A percentile compares a stretch with the other conserved stretches of the same genome.
These are phyloP conservation scores for Peronospora farinosa DNA, from an alignment of 352 stramenopile genomes.

Conservation along the genomic window DNA sequence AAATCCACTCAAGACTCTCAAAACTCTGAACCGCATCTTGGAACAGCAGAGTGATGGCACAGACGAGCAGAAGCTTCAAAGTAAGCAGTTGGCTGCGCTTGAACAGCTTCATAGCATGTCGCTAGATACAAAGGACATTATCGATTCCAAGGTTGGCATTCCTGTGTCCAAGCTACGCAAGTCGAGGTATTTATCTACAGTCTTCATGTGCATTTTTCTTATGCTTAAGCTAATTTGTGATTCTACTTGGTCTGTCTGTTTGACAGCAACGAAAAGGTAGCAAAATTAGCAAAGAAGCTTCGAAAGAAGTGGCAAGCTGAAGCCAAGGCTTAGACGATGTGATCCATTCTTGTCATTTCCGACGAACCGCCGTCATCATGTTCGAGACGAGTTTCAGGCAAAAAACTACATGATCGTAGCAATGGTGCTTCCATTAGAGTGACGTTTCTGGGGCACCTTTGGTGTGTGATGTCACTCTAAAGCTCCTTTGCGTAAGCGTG, in stretches of 20 bases:
- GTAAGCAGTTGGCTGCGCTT: constrained; percentile 37
- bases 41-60: constrained; percentile 36
- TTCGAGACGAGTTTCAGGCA: constrained; percentile 4
- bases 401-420: constrained; percentile 15
- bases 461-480: background rate
- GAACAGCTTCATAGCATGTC: constrained; percentile 59
- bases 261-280: constrained; percentile 54
- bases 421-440: constrained; percentile 6
- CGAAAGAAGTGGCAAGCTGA: constrained; percentile 79
- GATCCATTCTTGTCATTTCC: constrained; percentile 4
- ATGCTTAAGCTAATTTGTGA: background rate
- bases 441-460: constrained; percentile 4
- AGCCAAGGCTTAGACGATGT: constrained; percentile 14
- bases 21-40: constrained; percentile 49
- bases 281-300: constrained; percentile 47
- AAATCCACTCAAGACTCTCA: constrained; percentile 39
- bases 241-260: constrained; percentile 27
- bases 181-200: constrained; percentile 33
- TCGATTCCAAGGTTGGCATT: constrained; percentile 73
- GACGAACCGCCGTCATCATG: constrained; percentile 2
- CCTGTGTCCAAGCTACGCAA: constrained; percentile 73
- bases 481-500: constrained; percentile 8
- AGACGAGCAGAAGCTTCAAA: constrained; percentile 31
- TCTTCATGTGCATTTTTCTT: background rate
- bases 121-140: constrained; percentile 67